Conservation (phyloP, 257 asterid genomes). For the Solanum ossicruentum region DNA sequence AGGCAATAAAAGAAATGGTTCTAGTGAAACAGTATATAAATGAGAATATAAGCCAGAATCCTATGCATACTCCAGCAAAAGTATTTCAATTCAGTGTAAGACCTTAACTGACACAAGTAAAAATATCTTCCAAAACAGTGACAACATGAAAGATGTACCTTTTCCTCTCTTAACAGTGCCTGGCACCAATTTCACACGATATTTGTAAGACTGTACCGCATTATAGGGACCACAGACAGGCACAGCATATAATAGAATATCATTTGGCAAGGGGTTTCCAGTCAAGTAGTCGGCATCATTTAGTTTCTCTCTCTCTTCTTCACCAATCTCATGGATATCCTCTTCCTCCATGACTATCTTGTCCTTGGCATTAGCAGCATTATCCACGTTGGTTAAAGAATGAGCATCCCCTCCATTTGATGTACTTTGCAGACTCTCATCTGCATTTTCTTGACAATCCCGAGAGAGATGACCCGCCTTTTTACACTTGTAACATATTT, state of each 20-base stretch:
- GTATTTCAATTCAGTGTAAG: not conserved
- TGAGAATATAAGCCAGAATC: not conserved
- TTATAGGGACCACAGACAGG: slow-evolving; percentile 92
- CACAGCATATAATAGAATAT: slow-evolving; percentile 70
- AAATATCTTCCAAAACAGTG: not conserved
- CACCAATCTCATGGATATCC: slow-evolving; percentile 89
- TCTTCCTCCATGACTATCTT: slow-evolving; percentile 85
- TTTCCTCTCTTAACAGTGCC: slow-evolving; percentile 90
- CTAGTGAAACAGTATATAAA: not conserved
- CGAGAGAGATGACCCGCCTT: slow-evolving; percentile 76
- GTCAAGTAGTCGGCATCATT: slow-evolving; percentile 89
- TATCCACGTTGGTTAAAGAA: not conserved
- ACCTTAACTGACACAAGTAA: not conserved
- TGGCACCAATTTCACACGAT: slow-evolving; percentile 89
- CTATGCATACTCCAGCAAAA: not conserved
- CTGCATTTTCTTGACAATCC: slow-evolving; percentile 67
- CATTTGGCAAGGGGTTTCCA: slow-evolving; percentile 71
- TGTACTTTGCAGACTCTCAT: slow-evolving; percentile 23
- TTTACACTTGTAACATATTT: slow-evolving; percentile 86
- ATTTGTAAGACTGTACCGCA: slow-evolving; percentile 80
- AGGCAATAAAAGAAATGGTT: not conserved
- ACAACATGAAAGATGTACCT: slow-evolving; percentile 29
- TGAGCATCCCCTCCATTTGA: slow-evolving; percentile 14
- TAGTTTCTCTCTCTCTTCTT: slow-evolving; percentile 83
- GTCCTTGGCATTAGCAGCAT: slow-evolving; percentile 35